Evolutionary conservation across 768 basidiomycete species (phyloP).

Genomic region (Mycena galopus): DNA sequence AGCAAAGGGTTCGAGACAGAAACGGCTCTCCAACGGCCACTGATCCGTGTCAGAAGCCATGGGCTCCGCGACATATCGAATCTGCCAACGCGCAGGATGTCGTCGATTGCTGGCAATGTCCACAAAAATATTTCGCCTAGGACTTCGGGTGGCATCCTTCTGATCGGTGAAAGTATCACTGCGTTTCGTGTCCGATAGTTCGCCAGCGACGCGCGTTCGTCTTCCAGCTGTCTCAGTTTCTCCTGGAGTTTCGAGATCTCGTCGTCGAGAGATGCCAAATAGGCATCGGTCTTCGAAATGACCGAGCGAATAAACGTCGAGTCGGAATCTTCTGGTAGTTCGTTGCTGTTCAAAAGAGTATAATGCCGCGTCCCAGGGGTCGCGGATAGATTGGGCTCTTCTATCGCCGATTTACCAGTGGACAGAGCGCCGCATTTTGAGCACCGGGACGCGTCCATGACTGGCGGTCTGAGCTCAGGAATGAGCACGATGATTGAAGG

Average conservation of each 20-base stretch:
- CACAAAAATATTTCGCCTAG: conserved; percentile 6
- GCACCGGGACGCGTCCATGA: too few species aligned
- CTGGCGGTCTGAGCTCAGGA: too few species aligned
- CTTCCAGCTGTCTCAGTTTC: neutral
- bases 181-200: neutral
- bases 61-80: neutral
- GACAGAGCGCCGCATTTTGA: too few species aligned
- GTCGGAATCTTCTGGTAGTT: too few species aligned
- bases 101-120: neutral
- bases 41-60: too few species aligned
- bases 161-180: neutral
- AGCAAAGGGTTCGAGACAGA: neutral
- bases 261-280: neutral
- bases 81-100: neutral
- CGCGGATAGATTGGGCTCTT: too few species aligned
- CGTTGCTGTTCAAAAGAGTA: too few species aligned
- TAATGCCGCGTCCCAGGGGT: too few species aligned
- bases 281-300: too few species aligned
- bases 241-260: neutral
- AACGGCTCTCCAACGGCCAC: neutral
- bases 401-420: too few species aligned
- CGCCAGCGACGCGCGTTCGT: neutral
- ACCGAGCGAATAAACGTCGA: too few species aligned
- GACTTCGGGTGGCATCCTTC: conserved; percentile 6
- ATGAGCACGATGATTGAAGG: too few species aligned